Percentiles rank a stretch among this genome's conserved stretches.
phyloP scores from a whole-genome alignment of 805 yeast species.

The Myxozyma monticola region DNA sequence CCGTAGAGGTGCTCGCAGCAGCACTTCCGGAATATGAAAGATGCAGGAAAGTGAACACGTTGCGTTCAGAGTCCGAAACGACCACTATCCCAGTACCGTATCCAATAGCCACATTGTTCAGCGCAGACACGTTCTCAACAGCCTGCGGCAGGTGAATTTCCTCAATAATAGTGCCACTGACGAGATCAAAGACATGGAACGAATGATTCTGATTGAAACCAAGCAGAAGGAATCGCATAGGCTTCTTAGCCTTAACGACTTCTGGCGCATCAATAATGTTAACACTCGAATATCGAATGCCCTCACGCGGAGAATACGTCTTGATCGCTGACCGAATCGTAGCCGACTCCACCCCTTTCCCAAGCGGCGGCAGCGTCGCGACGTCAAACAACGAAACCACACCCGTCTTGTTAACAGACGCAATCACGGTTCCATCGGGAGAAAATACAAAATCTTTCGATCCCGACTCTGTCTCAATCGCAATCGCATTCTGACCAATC shows the following conservation, averaged over 20 bases:
- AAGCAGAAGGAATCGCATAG: conserved; percentile 24
- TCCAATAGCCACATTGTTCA: conserved; percentile 8
- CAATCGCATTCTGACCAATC: conserved; percentile 15
- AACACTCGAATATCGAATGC: conserved; percentile 14
- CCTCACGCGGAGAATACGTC: conserved; percentile 19
- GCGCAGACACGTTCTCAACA: neutral
- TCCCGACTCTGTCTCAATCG: conserved; percentile 18
- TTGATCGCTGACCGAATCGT: conserved; percentile 12
- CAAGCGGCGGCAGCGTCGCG: conserved; percentile 13
- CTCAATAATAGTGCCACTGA: conserved; percentile 10
- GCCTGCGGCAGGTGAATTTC: conserved; percentile 22
- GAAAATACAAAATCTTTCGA: conserved; percentile 21
- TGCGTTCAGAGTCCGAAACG: conserved; percentile 22
- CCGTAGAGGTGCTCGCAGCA: neutral
- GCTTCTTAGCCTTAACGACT: conserved; percentile 14
- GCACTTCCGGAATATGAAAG: conserved; percentile 9
- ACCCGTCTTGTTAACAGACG: conserved; percentile 12
- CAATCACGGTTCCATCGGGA: conserved; percentile 23
- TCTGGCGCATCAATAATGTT: conserved; percentile 23
- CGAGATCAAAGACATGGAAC: conserved; percentile 26
- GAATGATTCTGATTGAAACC: conserved; percentile 28
- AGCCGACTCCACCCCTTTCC: conserved; percentile 21
- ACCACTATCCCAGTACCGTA: conserved; percentile 17
- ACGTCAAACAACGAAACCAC: conserved; percentile 17
- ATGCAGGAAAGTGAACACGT: conserved; percentile 21